Base-by-base conservation (phyloP, 441 rosid genomes). In the Biscutella laevigata region DNA sequence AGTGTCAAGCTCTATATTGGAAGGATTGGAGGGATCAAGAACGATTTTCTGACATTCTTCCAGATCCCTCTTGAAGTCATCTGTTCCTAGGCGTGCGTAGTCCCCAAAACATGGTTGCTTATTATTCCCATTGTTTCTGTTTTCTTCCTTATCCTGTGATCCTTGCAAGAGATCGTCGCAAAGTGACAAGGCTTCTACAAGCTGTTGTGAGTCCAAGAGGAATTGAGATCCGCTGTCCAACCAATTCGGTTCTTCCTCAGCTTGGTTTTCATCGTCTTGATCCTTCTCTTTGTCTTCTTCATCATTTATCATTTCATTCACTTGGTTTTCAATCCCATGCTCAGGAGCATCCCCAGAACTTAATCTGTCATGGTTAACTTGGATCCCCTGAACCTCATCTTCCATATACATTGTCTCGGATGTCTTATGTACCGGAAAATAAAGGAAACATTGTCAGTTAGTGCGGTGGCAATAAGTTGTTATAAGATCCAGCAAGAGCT, bases 1-100 rank as follows among this genome's bases (percentile, higher is more conserved):
- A 29, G 96, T 91, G 62, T 91, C 95, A 0, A 82, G 83, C 24
- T 90, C 96, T 56, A 84, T 74, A n/a, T n/a, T n/a, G n/a, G n/a
- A n/a, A n/a, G n/a, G n/a, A 66, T 81, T 74, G 7, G 94, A 70
- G 3, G 86, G 95, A 70, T 82, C 98, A 74, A 73, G 53, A 45
- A 60, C 78, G 20, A 83, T 71, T 44, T 70, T 75, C 66, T 87
- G 96, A 80, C 88, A 87, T 37, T 80, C 95, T 74, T 85, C 96
- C 21, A 91, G 70, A 70, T 91, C 96, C 65, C 82, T 71, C 76
- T 85, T 91, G 53, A 87, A 71, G 63, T 76, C 53, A 16, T 83
- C 96, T 37, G 94, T 64, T 53, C 96, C 95, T 71, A 87, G 46
- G 6, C 47, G 60, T 21, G 80, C 85, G 66, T 91, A 91, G 68